A percentile compares a stretch with the other conserved stretches of the same genome.
phyloP scores from a whole-genome alignment of 306 rosid genomes.

The Gynostemma pentaphyllum region DNA sequence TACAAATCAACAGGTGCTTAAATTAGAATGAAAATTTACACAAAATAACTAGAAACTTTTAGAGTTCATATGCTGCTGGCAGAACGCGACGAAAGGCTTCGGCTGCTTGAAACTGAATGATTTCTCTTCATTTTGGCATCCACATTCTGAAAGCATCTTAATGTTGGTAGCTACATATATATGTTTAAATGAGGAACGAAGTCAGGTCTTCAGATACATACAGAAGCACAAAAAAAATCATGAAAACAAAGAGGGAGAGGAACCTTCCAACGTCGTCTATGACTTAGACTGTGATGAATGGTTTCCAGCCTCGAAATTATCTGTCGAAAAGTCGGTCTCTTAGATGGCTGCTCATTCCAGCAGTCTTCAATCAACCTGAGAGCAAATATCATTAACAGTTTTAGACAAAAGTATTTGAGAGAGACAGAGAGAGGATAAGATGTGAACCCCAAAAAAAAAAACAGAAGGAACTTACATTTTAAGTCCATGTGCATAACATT shows the following conservation, averaged over 20 bases:
- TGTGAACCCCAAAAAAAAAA: background rate
- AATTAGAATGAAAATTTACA: background rate
- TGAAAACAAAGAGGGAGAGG: conserved; percentile 15
- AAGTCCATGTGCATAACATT: conserved; percentile 65
- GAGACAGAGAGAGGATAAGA: background rate
- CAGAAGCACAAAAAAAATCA: background rate
- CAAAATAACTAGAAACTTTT: background rate
- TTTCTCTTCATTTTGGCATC: conserved; percentile 57
- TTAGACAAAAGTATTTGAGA: too few relatives aligned
- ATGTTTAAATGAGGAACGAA: background rate
- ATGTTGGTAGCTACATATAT: conserved; percentile 55
- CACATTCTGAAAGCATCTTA: conserved; percentile 66
- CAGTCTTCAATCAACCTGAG: conserved; percentile 77
- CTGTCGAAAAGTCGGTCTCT: conserved; percentile 81
- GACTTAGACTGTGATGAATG: conserved; percentile 43
- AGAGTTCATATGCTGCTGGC: conserved; percentile 19
- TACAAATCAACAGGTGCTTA: background rate
- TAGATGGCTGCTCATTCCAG: conserved; percentile 84
- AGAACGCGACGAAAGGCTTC: conserved; percentile 48
- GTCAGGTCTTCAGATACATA: background rate
- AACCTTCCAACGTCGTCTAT: conserved; percentile 85
- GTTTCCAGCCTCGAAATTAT: conserved; percentile 59
- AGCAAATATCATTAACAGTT: conserved; percentile 15
- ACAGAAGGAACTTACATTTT: conserved; percentile 44
- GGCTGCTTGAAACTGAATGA: conserved; percentile 31